Evolutionary conservation across 192 early-diverging fungal genomes (phyloP).

Genomic region (Pilobolus umbonatus): DNA sequence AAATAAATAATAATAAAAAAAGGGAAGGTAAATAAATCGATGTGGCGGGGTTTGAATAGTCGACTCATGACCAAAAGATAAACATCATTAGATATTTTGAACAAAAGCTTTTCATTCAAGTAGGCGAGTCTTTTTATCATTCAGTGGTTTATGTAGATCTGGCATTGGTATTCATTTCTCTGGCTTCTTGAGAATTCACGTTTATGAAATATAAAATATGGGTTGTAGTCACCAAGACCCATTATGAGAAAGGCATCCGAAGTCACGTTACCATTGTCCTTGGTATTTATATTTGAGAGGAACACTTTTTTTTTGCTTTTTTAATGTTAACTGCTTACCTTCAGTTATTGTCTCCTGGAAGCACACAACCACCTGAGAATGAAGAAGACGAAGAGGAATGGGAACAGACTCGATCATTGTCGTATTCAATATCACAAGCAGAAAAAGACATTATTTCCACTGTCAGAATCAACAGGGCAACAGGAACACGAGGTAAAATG

Average conservation of each 20-base stretch:
- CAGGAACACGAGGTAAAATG: slow-evolving; percentile 9
- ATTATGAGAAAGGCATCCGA: too few relatives aligned
- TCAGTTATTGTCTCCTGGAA: slow-evolving; percentile 5
- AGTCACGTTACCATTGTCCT: too few relatives aligned
- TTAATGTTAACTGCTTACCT: slow-evolving; percentile 11
- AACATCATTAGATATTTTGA: too few relatives aligned
- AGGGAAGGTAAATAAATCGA: background rate
- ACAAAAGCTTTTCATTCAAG: too few relatives aligned
- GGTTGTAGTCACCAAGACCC: too few relatives aligned
- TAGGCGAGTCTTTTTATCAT: too few relatives aligned
- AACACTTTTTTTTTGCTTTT: background rate
- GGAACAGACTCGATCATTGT: background rate
- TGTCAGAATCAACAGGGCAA: background rate
- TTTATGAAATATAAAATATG: too few relatives aligned
- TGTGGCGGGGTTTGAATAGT: background rate
- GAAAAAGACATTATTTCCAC: slow-evolving; percentile 4
- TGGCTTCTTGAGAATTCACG: too few relatives aligned
- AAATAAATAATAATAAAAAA: background rate
- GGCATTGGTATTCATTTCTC: too few relatives aligned
- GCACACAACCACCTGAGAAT: background rate
- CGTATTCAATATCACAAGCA: background rate
- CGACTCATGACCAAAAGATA: too few relatives aligned
- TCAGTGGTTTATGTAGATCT: too few relatives aligned
- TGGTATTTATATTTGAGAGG: too few relatives aligned
- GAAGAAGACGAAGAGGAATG: slow-evolving; percentile 2